Evolutionary conservation across 257 asterid species (phyloP), one percentile per base, ranked within the genome.

Genomic region (Anisodus tanguticus): DNA sequence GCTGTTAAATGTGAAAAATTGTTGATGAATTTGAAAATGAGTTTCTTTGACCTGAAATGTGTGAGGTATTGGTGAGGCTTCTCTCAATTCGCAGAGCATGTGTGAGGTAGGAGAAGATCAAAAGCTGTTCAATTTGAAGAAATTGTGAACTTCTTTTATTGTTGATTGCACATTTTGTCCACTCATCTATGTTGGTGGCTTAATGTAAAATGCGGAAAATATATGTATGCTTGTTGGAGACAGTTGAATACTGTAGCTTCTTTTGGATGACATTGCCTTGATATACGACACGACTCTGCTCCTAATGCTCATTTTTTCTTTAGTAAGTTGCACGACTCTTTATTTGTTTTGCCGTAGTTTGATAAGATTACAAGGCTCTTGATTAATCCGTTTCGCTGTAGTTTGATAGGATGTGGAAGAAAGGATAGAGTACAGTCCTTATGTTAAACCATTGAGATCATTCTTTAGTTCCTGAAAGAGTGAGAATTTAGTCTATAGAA

Each of bases 181-280:
- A 72, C 41, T 72, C 60, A 22, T 51, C 62, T 17, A 19, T n/a
- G 49, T 0, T 49, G 9, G 2, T n/a, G 80, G 35, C 39, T 71
- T 76, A 76, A 22, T 74, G 43, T 74, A 49, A 74, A 63, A 49
- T 19, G 15, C 13, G 12, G 22, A 8, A 49, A 12, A 15, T 22
- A 3, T 47, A 8, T 26, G 35, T 47, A 47, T 47, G 12, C 64
- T 76, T 17, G 39, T 76, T 63, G 47, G 4, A 76, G 57, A 51
- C 43, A 51, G 81, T 51, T 49, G 26, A 76, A 76, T 12, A 4
- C 13, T 12, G n/a, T 49, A 76, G 22, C 81, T 76, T 63, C 81
- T 76, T 51, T 51, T 76, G 63, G 2, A 51, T 76, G 41, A 8
- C 43, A 51, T 76, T 76, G 81, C 81, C 13, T 51, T 76, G 63